Evolutionary conservation across 2,329 filamentous ascomycete genomes (phyloP), one percentile per base, ranked within the genome.

Genomic region (Ophiostoma himal-ulmi): DNA sequence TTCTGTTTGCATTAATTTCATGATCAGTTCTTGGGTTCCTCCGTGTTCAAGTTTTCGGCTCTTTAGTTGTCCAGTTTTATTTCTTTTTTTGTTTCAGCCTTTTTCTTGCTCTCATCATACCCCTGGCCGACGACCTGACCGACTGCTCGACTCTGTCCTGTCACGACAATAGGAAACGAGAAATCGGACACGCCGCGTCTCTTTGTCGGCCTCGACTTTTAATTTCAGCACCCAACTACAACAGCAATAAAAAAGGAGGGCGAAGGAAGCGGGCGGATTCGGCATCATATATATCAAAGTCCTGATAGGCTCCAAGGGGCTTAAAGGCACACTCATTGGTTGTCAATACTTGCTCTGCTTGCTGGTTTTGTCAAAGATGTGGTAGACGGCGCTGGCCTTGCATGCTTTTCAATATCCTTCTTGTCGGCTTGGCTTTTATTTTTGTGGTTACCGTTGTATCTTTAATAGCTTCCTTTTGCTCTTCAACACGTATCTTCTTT

Each of bases 381-480:
- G 22, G 70, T 69, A 60, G 69, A 69, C 70, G 70, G 72, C 69
- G 72, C 72, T 69, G 71, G 68, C 69, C 72, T 68, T 71, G 41
- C 67, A 57, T 34, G 60, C 52, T 44, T 54, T 44, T 67, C 26
- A 36, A 34, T 62, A n/a, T 67, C 34, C 65, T 67, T 41, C 65
- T 70, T 68, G 69, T 37, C 34, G 62, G 26, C 36, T 65, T 39
- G 62, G 34, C 34, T 65, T n/a, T 65, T 36, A 8, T 65, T 65
- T 65, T 65, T 62, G 44, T 68, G 69, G 66, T 60, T 57, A 62
- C 41, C 54, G 69, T 34, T 62, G 26, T 62, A 62, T 62, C 26
- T 62, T 62, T 62, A 62, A 62, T 62, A 30, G 26, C 67, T 70
- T 78, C 78, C 77, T 77, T 79, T 76, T 69, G 64, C 69, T 37